A percentile compares a stretch with the other conserved stretches of the same genome.
Evolutionary conservation across 1,284 basidiomycete genomes (phyloP).

Genomic region (Neonothopanus nambi): DNA sequence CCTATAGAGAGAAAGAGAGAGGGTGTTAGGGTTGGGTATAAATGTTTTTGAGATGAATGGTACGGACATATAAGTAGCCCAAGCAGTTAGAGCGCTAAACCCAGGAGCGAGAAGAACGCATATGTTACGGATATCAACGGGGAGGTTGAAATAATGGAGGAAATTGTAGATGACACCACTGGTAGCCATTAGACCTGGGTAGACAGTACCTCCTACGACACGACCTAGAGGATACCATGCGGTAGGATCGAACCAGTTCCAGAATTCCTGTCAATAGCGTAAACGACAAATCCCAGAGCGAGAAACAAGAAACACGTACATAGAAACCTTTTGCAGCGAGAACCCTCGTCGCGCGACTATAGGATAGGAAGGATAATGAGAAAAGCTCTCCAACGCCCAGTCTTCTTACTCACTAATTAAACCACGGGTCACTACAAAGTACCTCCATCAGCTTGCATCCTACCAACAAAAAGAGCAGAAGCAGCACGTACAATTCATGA

Average conservation of each 20-base stretch:
- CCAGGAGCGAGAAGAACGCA: conserved; percentile 97
- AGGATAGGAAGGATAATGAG: conserved; percentile 6
- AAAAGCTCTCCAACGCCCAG: conserved; percentile 2
- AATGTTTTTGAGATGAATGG: no score
- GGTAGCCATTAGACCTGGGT: conserved; percentile 97
- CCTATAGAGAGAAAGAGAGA: conserved; percentile 41
- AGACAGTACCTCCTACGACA: conserved; percentile 97
- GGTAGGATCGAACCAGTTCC: conserved; percentile 99
- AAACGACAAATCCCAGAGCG: conserved; percentile 12
- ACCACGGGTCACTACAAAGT: conserved; percentile 87
- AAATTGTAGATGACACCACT: conserved; percentile 95
- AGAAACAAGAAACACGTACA: conserved; percentile 47
- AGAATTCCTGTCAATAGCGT: conserved; percentile 79
- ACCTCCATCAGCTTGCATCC: neutral
- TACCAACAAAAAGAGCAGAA: conserved; percentile 1
- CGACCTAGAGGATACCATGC: conserved; percentile 99
- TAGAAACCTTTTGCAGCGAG: conserved; percentile 93
- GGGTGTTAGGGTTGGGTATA: no score
- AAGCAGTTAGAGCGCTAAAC: conserved; percentile 95
- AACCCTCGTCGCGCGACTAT: conserved; percentile 87
- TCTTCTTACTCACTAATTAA: conserved; percentile 80
- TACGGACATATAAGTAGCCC: conserved; percentile 92
- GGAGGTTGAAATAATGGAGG: conserved; percentile 87
- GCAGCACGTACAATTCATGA: conserved; percentile 86
- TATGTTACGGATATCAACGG: conserved; percentile 96